These are phyloP conservation scores for Stemphylium lycopersici DNA, from an alignment of 2,329 filamentous ascomycete species.

Conservation along the genomic window DNA sequence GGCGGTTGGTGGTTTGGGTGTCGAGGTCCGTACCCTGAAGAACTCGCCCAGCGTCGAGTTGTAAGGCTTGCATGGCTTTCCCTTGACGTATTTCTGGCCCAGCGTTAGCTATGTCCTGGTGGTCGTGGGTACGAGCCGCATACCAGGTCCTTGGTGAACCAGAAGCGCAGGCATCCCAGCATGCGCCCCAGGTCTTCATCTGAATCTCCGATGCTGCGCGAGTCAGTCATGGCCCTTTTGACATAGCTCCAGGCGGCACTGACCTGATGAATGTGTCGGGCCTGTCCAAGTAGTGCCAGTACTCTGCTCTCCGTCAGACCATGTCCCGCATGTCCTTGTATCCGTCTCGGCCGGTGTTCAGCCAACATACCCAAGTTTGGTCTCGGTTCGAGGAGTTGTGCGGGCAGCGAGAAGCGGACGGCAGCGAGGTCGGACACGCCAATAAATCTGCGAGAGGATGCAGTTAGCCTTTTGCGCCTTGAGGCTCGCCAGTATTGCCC, in stretches of 20 bases:
- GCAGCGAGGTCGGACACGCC: constrained; percentile 94
- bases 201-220: constrained; percentile 75
- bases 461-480: constrained; percentile 16
- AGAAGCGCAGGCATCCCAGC: constrained; percentile 92
- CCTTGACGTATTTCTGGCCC: constrained; percentile 88
- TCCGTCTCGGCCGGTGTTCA: neutral
- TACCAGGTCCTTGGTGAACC: constrained; percentile 96
- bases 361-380: constrained; percentile 76
- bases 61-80: constrained; percentile 98
- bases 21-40: constrained; percentile 71
- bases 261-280: constrained; percentile 83
- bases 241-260: constrained; percentile 23
- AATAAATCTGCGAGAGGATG: constrained; percentile 73
- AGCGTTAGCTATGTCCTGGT: constrained; percentile 25
- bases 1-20: neutral
- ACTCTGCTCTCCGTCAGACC: constrained; percentile 65
- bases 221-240: constrained; percentile 44
- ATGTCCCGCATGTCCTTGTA: neutral
- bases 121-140: constrained; percentile 19
- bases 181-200: constrained; percentile 91
- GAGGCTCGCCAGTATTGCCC: neutral
- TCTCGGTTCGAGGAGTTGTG: constrained; percentile 92
- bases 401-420: constrained; percentile 93
- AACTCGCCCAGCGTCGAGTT: constrained; percentile 97
- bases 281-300: constrained; percentile 97